phyloP scores from a whole-genome alignment of 2,329 filamentous ascomycete species.

The Paraphaeosphaeria sporulosa region DNA sequence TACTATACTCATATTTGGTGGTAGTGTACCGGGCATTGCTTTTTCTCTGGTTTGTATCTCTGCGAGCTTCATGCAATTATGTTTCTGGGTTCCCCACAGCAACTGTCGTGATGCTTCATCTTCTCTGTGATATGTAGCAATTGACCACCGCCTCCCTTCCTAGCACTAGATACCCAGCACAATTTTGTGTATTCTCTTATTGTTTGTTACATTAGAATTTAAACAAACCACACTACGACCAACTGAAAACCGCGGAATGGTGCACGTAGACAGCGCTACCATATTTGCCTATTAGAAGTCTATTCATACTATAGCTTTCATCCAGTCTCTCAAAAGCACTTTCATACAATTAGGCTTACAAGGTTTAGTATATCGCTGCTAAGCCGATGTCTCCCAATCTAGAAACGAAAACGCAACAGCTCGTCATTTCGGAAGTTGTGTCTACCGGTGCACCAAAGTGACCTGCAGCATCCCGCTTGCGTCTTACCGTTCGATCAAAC shows the following conservation, averaged over 20 bases:
- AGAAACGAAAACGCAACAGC: not conserved
- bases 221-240: not conserved
- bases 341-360: too few species aligned
- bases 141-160: not conserved
- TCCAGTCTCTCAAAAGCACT: not conserved
- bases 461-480: not conserved
- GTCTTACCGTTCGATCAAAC: not conserved
- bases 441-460: not conserved
- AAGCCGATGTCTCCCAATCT: too few species aligned
- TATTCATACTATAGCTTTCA: not conserved
- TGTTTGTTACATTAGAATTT: too few species aligned
- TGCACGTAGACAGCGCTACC: not conserved
- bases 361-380: not conserved
- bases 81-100: not conserved
- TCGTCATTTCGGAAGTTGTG: not conserved
- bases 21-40: not conserved
- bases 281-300: not conserved
- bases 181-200: not conserved
- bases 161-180: conserved; percentile 1
- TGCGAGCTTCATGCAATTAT: not conserved
- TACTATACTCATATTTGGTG: too few species aligned
- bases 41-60: not conserved
- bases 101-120: not conserved
- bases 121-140: not conserved
- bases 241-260: not conserved